Evolutionary conservation across 208 protist genomes (phyloP), one percentile per base, ranked within the genome.

Genomic region (Acanthamoeba healyi): DNA sequence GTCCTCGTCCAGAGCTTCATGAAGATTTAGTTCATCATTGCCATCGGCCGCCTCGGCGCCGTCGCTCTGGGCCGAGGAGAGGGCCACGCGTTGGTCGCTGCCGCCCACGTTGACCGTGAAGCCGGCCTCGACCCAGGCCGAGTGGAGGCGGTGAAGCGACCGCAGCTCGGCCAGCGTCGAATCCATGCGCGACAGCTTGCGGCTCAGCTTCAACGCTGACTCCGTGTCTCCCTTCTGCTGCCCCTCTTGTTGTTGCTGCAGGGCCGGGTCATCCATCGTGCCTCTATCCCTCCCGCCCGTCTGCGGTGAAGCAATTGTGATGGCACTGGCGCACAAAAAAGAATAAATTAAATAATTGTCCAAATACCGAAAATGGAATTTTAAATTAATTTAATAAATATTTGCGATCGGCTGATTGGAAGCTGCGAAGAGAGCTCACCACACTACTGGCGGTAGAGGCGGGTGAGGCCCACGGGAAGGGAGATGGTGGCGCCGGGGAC

Each of bases 41-140:
- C 3, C n/a, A 19, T 36, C 22, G 54, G 19, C 12, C 24, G 2
- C 63, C 12, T 44, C 67, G 22, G 26, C 67, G 7, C 36, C 67
- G 24, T 32, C 67, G 38, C 36, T 38, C 6, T 77, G 67, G 34
- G 58, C 6, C 4, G 58, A 65, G 58, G 58, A 5, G 58, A 65
- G 58, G n/a, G 63, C 63, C 63, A 72, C 26, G 32, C 63, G 63
- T 29, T 72, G 63, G 63, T 72, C 63, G 54, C 19, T 26, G 51
- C 51, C 51, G 5, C 49, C 49, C 49, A 40, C 67, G 38, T 38
- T 46, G 29, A 44, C 36, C 22, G 67, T 77, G 67, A 86, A 61
- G 29, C 77, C 77, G 24, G 77, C 77, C 22, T 86, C 77, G 44
- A 86, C 44, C 77, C 77, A 86, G 44, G 77, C 22, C 42, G 77